phyloP scores from a whole-genome alignment of 306 rosid species.

The Vicia villosa region DNA sequence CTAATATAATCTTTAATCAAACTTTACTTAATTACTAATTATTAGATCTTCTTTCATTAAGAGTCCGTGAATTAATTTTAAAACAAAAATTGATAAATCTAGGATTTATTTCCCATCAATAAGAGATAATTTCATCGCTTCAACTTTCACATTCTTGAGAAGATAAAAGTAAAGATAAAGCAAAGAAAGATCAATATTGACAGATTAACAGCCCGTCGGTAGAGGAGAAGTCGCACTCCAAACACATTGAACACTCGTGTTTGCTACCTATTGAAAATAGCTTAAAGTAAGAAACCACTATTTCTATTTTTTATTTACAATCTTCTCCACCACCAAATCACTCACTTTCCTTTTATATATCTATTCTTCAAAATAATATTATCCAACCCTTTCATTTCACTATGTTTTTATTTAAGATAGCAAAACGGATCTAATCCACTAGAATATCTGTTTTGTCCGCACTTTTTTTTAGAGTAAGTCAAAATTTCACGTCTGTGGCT shows the following conservation, averaged over 20 bases:
- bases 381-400: neutral
- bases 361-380: neutral
- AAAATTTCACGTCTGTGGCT: too few relatives aligned
- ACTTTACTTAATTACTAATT: too few relatives aligned
- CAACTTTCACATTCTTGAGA: constrained; percentile 17
- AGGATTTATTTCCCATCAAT: constrained; percentile 30
- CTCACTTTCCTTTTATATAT: constrained; percentile 30
- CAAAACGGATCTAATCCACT: too few relatives aligned
- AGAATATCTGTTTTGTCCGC: too few relatives aligned
- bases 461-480: too few relatives aligned
- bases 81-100: too few relatives aligned
- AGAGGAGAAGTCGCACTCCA: constrained; percentile 43
- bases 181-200: constrained; percentile 17
- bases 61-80: too few relatives aligned
- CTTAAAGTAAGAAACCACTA: neutral
- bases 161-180: constrained; percentile 34
- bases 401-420: too few relatives aligned
- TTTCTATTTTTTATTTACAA: constrained; percentile 5
- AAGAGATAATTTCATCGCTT: constrained; percentile 13
- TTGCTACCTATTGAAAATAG: constrained; percentile 5
- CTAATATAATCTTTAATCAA: too few relatives aligned
- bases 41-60: too few relatives aligned
- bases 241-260: constrained; percentile 20
- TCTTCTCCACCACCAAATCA: neutral
- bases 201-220: constrained; percentile 33